Base-by-base conservation (phyloP, 371 early-diverging fungal species). In the Lichtheimia ramosa region DNA sequence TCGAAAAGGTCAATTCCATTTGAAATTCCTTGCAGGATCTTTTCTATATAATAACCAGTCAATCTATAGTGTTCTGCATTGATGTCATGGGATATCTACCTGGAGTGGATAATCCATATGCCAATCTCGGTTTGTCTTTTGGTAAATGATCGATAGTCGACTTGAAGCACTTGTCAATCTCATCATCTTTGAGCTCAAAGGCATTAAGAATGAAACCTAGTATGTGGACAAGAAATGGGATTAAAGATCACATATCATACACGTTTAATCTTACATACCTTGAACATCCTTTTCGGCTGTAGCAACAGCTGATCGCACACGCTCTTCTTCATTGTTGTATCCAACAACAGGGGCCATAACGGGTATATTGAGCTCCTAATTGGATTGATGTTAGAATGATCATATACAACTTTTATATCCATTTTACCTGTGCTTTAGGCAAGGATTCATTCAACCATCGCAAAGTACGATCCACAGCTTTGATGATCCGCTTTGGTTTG, bases 1-100 rank as follows among this genome's bases (percentile, higher is more conserved):
- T 91, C 89, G 62, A 92, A 90, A 56, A 92, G 57, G 63, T 92
- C 92, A 41, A 88, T 79, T 2, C 92, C 92, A 14, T 76, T 54
- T 0, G 75, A 64, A 28, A 92, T 74, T 5, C 84, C 88, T 34
- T 67, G 68, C 42, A 92, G 65, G 13, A 89, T 83, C 12, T 81
- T 75, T 65, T 90, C 89, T 76, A 66, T 25, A 52, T 3, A 3
- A 6, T 13, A 21, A 50, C 13, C 0, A n/a, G 46, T 6, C 46
- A 5, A 46, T 18, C 4, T 10, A 46, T 21, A 18, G 10, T 46
- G 46, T 5, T 8, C 16, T 16, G 46, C 46, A 46, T 10, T 5
- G 1, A 16, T 46, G 15, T 21, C n/a, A 46, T 46, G 18, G 13
- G 10, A 21, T 46, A 34, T 39, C 34, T 69, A 74, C 77, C 80